These are phyloP conservation scores for Fusarium guadeloupense DNA, from an alignment of 2,329 filamentous ascomycete species.

Conservation along the genomic window DNA sequence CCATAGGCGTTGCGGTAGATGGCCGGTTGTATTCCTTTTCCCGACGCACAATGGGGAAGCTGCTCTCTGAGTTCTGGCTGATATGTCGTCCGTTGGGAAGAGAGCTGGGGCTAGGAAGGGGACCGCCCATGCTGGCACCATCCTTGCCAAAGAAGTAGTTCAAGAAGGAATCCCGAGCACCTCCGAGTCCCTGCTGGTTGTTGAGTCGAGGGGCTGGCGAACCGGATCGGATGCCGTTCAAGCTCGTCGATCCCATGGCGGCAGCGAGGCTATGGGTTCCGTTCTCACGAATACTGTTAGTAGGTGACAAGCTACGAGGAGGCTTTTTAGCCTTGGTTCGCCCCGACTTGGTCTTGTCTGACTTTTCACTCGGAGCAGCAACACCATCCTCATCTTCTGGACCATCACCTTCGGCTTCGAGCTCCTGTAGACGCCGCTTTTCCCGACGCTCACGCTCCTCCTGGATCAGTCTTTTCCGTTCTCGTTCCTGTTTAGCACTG, in stretches of 20 bases:
- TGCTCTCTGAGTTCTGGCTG: constrained; percentile 81
- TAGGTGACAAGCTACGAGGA: constrained; percentile 83
- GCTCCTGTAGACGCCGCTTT: constrained; percentile 81
- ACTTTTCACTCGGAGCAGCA: constrained; percentile 55
- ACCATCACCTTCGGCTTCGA: constrained; percentile 81
- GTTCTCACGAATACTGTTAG: constrained; percentile 70
- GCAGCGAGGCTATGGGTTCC: constrained; percentile 68
- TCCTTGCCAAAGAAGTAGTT: constrained; percentile 99
- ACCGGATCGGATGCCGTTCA: constrained; percentile 62
- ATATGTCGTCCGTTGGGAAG: constrained; percentile 67
- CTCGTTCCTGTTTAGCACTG: constrained; percentile 91
- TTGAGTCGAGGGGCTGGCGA: constrained; percentile 63
- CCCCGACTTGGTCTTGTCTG: constrained; percentile 57
- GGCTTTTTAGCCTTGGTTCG: constrained; percentile 50
- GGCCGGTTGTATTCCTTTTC: constrained; percentile 66
- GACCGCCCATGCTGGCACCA: constrained; percentile 59
- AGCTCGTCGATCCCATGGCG: constrained; percentile 55
- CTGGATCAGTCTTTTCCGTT: constrained; percentile 80
- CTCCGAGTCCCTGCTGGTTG: constrained; percentile 63
- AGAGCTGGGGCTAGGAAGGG: constrained; percentile 47
- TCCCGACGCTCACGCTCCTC: constrained; percentile 90
- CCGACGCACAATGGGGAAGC: constrained; percentile 83
- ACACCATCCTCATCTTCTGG: constrained; percentile 66
- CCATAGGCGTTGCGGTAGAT: constrained; percentile 48
- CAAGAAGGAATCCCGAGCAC: constrained; percentile 87